These are phyloP conservation scores for Rhodosporidiobolus sp. DNA, from an alignment of 768 basidiomycete species.

Conservation along the genomic window DNA sequence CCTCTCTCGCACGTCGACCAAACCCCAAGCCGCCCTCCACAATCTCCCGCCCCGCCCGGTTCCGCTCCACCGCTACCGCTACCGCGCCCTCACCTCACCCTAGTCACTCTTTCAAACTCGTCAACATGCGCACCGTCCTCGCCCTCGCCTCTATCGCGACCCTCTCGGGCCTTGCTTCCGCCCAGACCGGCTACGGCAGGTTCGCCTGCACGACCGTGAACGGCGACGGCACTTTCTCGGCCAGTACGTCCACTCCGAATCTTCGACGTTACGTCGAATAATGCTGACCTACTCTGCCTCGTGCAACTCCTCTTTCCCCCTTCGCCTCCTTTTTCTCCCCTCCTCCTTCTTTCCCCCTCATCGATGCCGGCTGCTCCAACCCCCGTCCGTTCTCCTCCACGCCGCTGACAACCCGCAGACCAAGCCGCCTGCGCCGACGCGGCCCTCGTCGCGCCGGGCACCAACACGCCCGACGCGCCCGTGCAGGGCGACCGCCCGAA, in stretches of 20 bases:
- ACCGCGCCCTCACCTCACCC: conserved; percentile 1
- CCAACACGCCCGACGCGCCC: background rate
- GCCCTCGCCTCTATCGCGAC: conserved; percentile 18
- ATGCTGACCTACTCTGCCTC: too few species aligned
- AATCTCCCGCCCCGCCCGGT: too few species aligned
- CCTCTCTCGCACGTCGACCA: too few species aligned
- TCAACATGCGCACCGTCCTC: conserved; percentile 23
- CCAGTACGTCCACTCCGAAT: too few species aligned
- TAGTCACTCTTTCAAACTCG: conserved; percentile 6
- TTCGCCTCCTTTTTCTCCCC: background rate
- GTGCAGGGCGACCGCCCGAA: conserved; percentile 18
- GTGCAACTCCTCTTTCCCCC: background rate
- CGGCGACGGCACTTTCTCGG: conserved; percentile 10
- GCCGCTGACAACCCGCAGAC: conserved; percentile 3
- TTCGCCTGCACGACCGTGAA: conserved; percentile 25
- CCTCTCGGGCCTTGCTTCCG: conserved; percentile 16
- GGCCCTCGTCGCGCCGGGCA: conserved; percentile 10
- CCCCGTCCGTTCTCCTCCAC: too few species aligned
- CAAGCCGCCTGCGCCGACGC: conserved; percentile 1
- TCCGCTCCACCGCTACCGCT: too few species aligned
- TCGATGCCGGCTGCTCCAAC: too few species aligned
- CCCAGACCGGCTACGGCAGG: conserved; percentile 30
- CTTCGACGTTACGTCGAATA: too few species aligned
- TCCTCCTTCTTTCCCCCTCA: too few species aligned
- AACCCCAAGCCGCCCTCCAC: too few species aligned